Evolutionary conservation across 306 rosid genomes (phyloP), one percentile per base, ranked within the genome.

Genomic region (Quercus suber): DNA sequence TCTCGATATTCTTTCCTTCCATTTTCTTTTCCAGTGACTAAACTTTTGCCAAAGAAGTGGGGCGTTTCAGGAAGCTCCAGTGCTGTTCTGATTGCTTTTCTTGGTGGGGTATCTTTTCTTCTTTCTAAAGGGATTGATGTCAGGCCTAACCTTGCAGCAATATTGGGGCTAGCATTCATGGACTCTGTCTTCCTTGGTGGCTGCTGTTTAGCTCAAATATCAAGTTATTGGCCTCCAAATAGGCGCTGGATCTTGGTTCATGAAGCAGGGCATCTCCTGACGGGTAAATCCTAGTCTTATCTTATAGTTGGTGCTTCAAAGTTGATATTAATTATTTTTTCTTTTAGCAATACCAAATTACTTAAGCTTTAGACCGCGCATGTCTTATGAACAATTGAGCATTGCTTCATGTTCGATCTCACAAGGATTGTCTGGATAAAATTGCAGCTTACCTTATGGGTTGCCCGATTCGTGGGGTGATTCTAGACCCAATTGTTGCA

Each of bases 361-460:
- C 12, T 35, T 61, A 37, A 73, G 31, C 31, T 51, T 18, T 58
- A 58, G 74, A 56, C 56, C n/a, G n/a, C n/a, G n/a, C n/a, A n/a
- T n/a, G n/a, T n/a, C n/a, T n/a, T n/a, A n/a, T n/a, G n/a, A n/a
- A n/a, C n/a, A n/a, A n/a, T n/a, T n/a, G n/a, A n/a, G n/a, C n/a
- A n/a, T n/a, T n/a, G n/a, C n/a, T n/a, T n/a, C n/a, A n/a, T n/a
- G n/a, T n/a, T n/a, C n/a, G n/a, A n/a, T n/a, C n/a, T n/a, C n/a
- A n/a, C n/a, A n/a, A n/a, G n/a, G n/a, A n/a, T n/a, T n/a, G n/a
- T n/a, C n/a, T n/a, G n/a, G n/a, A n/a, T n/a, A n/a, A n/a, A n/a
- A n/a, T n/a, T n/a, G n/a, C 90, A 95, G 99, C 98, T 31, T 95
- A 95, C 83, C 75, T 95, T 41, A 86, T 95, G 98, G 99, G 99